Conservation (phyloP, 2,329 filamentous ascomycete species). For the Ophioceras dolichostomum region DNA sequence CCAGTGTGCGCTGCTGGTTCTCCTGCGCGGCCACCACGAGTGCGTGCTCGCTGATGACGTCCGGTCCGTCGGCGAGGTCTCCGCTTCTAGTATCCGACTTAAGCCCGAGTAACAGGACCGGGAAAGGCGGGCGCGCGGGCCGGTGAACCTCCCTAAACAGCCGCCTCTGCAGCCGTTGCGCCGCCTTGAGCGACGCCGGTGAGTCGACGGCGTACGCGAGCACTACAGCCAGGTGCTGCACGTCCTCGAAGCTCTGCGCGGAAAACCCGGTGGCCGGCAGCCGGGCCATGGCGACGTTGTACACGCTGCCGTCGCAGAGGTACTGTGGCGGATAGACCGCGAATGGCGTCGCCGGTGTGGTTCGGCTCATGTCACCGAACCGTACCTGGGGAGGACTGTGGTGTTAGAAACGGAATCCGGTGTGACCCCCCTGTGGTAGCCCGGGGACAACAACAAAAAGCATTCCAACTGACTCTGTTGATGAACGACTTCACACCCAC, state of each 20-base stretch:
- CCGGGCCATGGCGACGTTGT: background rate
- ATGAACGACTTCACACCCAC: conserved; percentile 3
- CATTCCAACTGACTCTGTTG: background rate
- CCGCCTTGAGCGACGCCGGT: background rate
- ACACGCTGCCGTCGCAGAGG: conserved; percentile 3
- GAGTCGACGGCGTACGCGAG: conserved; percentile 1
- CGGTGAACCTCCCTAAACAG: conserved; percentile 7
- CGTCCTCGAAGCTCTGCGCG: background rate
- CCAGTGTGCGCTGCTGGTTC: background rate
- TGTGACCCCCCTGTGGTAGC: background rate
- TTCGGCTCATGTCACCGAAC: conserved; percentile 1
- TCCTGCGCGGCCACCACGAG: no score
- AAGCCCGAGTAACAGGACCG: conserved; percentile 1
- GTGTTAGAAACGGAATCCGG: background rate
- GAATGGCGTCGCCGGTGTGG: background rate
- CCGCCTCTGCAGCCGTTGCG: conserved; percentile 1
- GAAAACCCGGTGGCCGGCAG: background rate
- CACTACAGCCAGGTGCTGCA: background rate
- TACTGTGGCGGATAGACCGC: background rate
- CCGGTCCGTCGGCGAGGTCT: background rate
- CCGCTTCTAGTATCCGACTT: background rate
- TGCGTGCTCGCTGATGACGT: background rate
- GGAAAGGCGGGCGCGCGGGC: background rate
- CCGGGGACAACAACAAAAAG: background rate
- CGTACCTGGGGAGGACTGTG: background rate